Evolutionary conservation across 169 alveolate species (phyloP).

Genomic region (Perkinsus olseni): DNA sequence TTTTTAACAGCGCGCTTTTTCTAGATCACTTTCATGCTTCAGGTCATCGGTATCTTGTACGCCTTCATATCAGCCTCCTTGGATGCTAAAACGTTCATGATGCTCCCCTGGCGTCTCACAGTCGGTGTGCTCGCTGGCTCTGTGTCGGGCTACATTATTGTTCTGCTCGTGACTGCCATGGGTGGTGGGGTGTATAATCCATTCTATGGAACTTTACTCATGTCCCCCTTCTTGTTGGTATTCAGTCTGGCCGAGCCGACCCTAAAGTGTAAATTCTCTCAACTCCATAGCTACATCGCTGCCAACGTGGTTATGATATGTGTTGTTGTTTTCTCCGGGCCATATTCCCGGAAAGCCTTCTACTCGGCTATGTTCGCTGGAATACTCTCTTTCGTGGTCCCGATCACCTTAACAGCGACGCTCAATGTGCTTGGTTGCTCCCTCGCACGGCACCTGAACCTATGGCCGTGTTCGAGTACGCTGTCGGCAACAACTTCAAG

Average conservation of each 20-base stretch:
- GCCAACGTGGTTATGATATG: neutral
- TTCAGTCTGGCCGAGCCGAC: neutral
- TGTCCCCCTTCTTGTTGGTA: neutral
- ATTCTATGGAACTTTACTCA: neutral
- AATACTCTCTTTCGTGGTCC: neutral
- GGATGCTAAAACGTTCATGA: neutral
- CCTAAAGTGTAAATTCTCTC: neutral
- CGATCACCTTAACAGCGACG: neutral
- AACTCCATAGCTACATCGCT: neutral
- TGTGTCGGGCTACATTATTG: neutral
- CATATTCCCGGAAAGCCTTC: neutral
- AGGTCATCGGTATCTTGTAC: neutral
- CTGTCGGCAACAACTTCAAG: neutral
- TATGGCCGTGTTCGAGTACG: neutral
- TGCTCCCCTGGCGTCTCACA: neutral
- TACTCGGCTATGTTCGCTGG: neutral
- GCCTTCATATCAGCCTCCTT: neutral
- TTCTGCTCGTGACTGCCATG: neutral
- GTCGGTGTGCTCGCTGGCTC: neutral
- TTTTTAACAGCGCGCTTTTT: no score
- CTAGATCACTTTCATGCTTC: neutral
- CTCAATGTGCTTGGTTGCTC: neutral
- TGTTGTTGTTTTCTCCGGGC: neutral
- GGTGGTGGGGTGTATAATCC: neutral
- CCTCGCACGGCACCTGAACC: neutral